phyloP scores from a whole-genome alignment of 73 alveolate species.

The Paramecium bursaria region DNA sequence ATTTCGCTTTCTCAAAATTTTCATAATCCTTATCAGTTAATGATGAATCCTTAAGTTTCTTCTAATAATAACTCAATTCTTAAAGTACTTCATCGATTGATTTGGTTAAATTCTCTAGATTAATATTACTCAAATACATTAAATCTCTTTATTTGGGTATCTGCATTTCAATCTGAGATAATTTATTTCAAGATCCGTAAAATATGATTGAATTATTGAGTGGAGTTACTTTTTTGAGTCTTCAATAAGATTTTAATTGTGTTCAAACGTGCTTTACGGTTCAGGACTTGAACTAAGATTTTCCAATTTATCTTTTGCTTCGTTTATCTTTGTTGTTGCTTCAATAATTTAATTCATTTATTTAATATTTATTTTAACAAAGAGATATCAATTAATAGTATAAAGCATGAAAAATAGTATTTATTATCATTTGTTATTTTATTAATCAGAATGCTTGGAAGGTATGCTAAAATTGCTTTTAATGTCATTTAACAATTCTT shows the following conservation, averaged over 20 bases:
- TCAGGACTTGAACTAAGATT: too few relatives aligned
- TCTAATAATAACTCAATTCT: background rate
- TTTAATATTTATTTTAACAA: too few relatives aligned
- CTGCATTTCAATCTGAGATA: background rate
- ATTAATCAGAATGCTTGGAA: too few relatives aligned
- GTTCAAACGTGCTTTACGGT: too few relatives aligned
- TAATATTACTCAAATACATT: background rate
- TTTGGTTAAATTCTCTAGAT: background rate
- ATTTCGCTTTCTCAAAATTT: conserved; percentile 25
- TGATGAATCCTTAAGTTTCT: conserved; percentile 20
- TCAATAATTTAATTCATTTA: too few relatives aligned
- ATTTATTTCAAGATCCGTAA: background rate
- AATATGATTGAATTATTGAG: background rate
- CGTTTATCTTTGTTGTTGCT: too few relatives aligned
- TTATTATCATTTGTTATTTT: too few relatives aligned
- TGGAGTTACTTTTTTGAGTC: background rate
- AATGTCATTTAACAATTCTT: too few relatives aligned
- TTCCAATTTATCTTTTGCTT: too few relatives aligned
- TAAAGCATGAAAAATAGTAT: too few relatives aligned
- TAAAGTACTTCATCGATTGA: background rate
- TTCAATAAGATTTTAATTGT: background rate
- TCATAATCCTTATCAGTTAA: conserved; percentile 27
- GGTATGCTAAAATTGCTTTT: too few relatives aligned
- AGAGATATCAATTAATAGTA: too few relatives aligned
- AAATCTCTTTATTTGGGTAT: background rate